Evolutionary conservation across 1,139 yeast species (phyloP).

Genomic region (Diutina mesorugosa): DNA sequence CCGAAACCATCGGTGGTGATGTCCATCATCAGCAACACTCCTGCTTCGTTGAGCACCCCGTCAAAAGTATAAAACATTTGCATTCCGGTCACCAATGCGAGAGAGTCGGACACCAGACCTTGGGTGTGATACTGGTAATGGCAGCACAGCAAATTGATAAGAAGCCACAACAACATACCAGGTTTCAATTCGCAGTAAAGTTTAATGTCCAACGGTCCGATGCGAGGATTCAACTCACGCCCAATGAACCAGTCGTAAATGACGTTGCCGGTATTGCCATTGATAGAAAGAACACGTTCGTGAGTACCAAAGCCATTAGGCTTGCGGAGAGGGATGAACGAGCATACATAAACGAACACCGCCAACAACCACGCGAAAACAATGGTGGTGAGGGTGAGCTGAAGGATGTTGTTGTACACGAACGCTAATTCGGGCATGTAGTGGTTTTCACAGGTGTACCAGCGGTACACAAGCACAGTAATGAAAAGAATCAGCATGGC

Average conservation of each 20-base stretch:
- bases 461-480: slow-evolving; percentile 37
- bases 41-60: slow-evolving; percentile 86
- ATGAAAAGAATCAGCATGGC: slow-evolving; percentile 37
- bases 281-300: slow-evolving; percentile 67
- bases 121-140: slow-evolving; percentile 62
- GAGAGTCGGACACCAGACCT: slow-evolving; percentile 60
- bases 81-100: slow-evolving; percentile 52
- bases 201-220: slow-evolving; percentile 79
- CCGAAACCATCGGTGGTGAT: slow-evolving; percentile 96
- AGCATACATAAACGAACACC: slow-evolving; percentile 47
- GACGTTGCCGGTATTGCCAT: slow-evolving; percentile 71
- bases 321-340: slow-evolving; percentile 45
- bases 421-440: slow-evolving; percentile 68
- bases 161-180: slow-evolving; percentile 78
- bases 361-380: slow-evolving; percentile 56
- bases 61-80: slow-evolving; percentile 82
- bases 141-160: slow-evolving; percentile 65
- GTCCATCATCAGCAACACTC: slow-evolving; percentile 87
- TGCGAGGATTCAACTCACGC: slow-evolving; percentile 84
- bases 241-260: slow-evolving; percentile 96
- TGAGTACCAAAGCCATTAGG: slow-evolving; percentile 41
- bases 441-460: slow-evolving; percentile 32
- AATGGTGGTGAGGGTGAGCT: slow-evolving; percentile 50
- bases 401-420: slow-evolving; percentile 54
- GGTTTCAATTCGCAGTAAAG: slow-evolving; percentile 91